These are phyloP conservation scores for Candida gigantensis DNA, from an alignment of 1,139 yeast genomes.

Conservation along the genomic window DNA sequence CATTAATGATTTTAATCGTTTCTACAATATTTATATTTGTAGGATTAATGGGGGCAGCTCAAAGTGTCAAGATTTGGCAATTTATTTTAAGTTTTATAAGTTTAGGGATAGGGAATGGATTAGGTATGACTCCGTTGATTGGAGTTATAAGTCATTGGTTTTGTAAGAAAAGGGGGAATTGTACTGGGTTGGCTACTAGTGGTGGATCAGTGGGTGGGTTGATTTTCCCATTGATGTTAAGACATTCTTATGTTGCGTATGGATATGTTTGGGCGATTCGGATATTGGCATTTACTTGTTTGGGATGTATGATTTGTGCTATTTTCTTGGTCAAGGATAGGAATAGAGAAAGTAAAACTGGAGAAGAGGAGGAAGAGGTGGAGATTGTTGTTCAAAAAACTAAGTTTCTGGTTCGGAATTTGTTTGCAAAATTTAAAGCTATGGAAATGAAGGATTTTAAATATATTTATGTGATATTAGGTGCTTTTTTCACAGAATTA, in stretches of 20 bases:
- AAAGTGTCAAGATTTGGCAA: conserved; percentile 50
- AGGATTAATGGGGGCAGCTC: conserved; percentile 55
- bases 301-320: conserved; percentile 40
- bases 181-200: conserved; percentile 57
- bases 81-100: conserved; percentile 55
- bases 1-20: conserved; percentile 39
- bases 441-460: conserved; percentile 20
- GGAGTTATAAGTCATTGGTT: conserved; percentile 66
- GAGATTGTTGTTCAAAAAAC: no score
- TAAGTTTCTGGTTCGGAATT: conserved; percentile 6
- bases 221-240: conserved; percentile 58
- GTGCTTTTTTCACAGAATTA: conserved; percentile 54
- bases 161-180: conserved; percentile 50
- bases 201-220: conserved; percentile 71
- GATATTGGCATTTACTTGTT: conserved; percentile 50
- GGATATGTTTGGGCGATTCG: conserved; percentile 68
- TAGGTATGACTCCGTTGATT: conserved; percentile 57
- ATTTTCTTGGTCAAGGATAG: conserved; percentile 47
- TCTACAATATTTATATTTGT: conserved; percentile 46
- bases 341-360: conserved; percentile 26
- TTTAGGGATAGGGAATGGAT: conserved; percentile 57
- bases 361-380: no score
- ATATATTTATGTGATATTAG: conserved; percentile 29
- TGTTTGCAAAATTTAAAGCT: conserved; percentile 3
- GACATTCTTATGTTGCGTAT: conserved; percentile 49